Conservation (phyloP, 148 eudicot genomes). For the Persicaria tinctoria region DNA sequence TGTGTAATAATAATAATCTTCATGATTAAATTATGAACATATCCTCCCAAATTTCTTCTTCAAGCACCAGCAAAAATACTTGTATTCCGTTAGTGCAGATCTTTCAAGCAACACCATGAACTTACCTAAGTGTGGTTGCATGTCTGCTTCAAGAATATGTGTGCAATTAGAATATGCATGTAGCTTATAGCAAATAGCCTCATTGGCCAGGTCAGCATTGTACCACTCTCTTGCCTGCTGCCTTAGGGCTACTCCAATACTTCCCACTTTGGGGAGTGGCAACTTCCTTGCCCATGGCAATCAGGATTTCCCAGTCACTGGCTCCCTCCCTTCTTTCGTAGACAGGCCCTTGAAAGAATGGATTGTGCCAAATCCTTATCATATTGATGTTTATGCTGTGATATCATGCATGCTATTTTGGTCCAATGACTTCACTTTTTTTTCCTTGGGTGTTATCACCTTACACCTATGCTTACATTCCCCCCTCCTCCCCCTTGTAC, state of each 20-base stretch:
- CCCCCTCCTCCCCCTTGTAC: background rate
- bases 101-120: background rate
- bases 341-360: conserved; percentile 4
- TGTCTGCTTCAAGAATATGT: background rate
- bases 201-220: background rate
- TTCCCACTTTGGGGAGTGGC: background rate
- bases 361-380: background rate
- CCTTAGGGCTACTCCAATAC: background rate
- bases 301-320: background rate
- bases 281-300: background rate
- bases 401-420: background rate
- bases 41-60: background rate
- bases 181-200: background rate
- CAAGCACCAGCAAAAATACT: background rate
- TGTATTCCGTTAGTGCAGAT: background rate
- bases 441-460: background rate
- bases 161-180: background rate
- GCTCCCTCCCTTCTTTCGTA: background rate
- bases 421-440: background rate
- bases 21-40: background rate
- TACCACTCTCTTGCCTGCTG: background rate
- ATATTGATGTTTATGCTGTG: conserved; percentile 3
- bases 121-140: background rate
- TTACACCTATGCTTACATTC: background rate
- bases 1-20: background rate